Percentiles rank a stretch among this genome's conserved stretches.
These are phyloP conservation scores for Phialophora macrospora DNA, from an alignment of 2,329 filamentous ascomycete species.

Conservation along the genomic window DNA sequence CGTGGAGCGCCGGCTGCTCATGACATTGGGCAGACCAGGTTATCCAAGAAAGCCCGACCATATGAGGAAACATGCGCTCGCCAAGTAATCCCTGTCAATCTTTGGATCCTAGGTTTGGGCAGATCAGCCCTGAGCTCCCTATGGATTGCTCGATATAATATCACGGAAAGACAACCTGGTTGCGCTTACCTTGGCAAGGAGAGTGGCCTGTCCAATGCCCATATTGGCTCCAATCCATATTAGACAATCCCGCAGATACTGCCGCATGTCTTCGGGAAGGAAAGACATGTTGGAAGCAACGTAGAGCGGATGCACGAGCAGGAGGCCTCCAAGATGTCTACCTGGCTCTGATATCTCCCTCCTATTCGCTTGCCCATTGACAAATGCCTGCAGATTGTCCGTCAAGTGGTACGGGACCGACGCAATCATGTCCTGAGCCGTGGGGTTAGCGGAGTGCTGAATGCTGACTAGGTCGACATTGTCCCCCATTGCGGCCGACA, in stretches of 20 bases:
- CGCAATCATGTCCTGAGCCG: neutral
- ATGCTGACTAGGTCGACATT: neutral
- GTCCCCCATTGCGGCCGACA: neutral
- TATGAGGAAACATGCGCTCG: neutral
- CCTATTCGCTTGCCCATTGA: neutral
- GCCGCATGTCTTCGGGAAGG: neutral
- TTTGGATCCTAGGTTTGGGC: neutral
- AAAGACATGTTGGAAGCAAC: neutral
- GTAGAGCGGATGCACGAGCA: constrained; percentile 4
- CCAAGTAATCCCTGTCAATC: neutral
- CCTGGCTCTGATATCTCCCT: neutral
- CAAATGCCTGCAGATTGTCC: constrained; percentile 3
- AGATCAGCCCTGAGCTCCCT: neutral
- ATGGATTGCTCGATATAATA: neutral
- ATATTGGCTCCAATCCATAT: constrained; percentile 3
- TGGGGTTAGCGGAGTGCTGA: neutral
- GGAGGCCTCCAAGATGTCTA: constrained; percentile 1
- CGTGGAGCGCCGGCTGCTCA: neutral
- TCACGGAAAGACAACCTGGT: neutral
- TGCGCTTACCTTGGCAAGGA: neutral
- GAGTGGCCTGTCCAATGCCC: neutral
- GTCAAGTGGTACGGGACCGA: constrained; percentile 2
- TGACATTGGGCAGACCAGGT: neutral
- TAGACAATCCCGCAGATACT: neutral
- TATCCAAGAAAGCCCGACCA: neutral